Conservation (phyloP, 1,284 basidiomycete species). For the Microbotryum violaceum region DNA sequence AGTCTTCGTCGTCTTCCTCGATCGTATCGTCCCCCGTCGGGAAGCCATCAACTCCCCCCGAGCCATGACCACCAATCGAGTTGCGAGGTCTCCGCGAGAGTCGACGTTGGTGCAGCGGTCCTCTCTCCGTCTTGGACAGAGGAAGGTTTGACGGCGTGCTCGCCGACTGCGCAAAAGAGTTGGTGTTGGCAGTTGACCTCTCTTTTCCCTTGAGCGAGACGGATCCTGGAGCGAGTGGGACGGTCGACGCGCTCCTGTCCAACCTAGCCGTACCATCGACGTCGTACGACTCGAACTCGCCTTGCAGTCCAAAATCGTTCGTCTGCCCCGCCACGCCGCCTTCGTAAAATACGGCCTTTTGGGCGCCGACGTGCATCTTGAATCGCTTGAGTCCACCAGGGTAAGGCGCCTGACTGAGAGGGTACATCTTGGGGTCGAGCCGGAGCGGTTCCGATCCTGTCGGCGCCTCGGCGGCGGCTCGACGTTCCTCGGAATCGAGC, state of each 20-base stretch:
- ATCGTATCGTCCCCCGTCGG: too few relatives aligned
- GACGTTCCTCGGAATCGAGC: constrained; percentile 2
- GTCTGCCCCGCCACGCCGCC: background rate
- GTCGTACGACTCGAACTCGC: too few relatives aligned
- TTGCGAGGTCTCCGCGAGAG: too few relatives aligned
- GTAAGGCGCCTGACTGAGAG: constrained; percentile 22
- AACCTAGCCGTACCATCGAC: too few relatives aligned
- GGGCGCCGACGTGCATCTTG: constrained; percentile 16
- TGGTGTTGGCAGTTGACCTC: too few relatives aligned
- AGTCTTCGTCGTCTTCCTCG: too few relatives aligned
- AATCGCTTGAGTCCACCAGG: constrained; percentile 11
- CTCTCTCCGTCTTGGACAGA: too few relatives aligned
- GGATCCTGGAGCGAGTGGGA: background rate
- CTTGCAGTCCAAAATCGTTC: background rate
- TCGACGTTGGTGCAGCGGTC: too few relatives aligned
- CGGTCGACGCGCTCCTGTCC: background rate
- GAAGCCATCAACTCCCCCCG: too few relatives aligned
- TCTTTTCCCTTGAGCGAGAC: background rate
- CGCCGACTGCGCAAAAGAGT: too few relatives aligned
- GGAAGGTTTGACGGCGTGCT: too few relatives aligned
- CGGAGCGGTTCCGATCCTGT: constrained; percentile 3
- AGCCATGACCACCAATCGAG: too few relatives aligned
- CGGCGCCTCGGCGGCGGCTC: background rate
- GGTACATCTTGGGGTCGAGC: constrained; percentile 27
- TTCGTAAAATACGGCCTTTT: constrained; percentile 18